Evolutionary conservation across 108 stramenopile species (phyloP), one percentile per base, ranked within the genome.

Genomic region (Bacterosira constricta): DNA sequence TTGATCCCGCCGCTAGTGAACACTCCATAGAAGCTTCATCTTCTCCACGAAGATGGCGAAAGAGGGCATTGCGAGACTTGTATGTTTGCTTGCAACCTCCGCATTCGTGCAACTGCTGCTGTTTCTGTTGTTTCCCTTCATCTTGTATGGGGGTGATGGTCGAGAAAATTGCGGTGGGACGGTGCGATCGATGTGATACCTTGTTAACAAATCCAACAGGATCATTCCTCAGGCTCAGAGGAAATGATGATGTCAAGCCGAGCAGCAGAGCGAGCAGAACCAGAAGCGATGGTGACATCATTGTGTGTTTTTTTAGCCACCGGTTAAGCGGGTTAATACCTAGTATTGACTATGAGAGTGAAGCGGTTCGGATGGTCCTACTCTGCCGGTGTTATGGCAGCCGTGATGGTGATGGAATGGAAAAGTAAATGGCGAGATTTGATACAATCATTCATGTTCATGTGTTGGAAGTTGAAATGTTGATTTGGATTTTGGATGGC

Each of bases 11-110:
- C 15, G 39, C 35, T 57, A 55, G 51, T 36, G 27, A 55, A 55
- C 58, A 39, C 9, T 60, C 55, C 18, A 11, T 15, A 20, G 32
- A 30, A 23, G 31, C 59, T 3, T 63, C 71, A 31, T 79, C 65
- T 30, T 69, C 73, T 38, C 68, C 71, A 21, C 86, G 80, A 6
- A 90, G 69, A 65, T 92, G 91, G 15, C 85, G 82, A 88, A 92
- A 92, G 9, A 92, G 63, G 13, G 82, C 87, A 71, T 90, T 92
- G 31, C 88, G 81, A 34, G 86, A 83, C 6, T 42, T 54, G 61
- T 88, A 92, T 23, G 54, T 36, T 51, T 41, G 37, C 36, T 59
- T 30, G 75, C 90, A 91, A 18, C 66, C 66, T n/a, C n/a, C n/a
- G n/a, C n/a, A n/a, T n/a, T n/a, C n/a, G n/a, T n/a, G n/a, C n/a